Evolutionary conservation across 768 basidiomycete genomes (phyloP).

Genomic region (Pholiota molesta): DNA sequence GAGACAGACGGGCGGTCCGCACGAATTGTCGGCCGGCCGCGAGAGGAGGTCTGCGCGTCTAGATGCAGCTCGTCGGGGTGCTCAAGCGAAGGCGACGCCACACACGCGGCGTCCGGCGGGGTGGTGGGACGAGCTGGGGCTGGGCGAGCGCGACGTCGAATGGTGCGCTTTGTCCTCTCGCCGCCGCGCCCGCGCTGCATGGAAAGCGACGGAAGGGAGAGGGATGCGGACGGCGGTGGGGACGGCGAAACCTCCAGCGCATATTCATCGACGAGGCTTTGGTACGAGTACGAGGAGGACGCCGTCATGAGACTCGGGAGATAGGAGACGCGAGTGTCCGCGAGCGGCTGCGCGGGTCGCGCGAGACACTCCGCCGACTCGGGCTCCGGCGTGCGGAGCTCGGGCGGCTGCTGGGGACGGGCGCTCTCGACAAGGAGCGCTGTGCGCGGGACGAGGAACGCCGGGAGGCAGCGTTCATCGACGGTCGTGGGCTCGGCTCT

Average conservation of each 20-base stretch:
- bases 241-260: conserved; percentile 27
- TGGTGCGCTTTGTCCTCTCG: conserved; percentile 23
- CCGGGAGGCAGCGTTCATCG: conserved; percentile 39
- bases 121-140: conserved; percentile 50
- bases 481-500: conserved; percentile 28
- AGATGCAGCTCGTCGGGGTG: conserved; percentile 31
- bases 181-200: conserved; percentile 37
- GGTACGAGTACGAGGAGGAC: conserved; percentile 7
- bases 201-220: conserved; percentile 20
- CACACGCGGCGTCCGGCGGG: conserved; percentile 36
- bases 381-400: conserved; percentile 36
- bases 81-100: conserved; percentile 24
- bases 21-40: conserved; percentile 2
- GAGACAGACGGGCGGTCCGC: neutral
- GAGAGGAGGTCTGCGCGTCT: conserved; percentile 18
- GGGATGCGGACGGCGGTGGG: conserved; percentile 22
- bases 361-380: conserved; percentile 42
- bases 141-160: conserved; percentile 46
- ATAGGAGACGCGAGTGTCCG: conserved; percentile 18
- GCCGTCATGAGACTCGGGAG: conserved; percentile 8
- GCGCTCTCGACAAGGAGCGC: conserved; percentile 55
- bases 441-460: conserved; percentile 43
- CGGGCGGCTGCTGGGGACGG: conserved; percentile 39
- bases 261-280: conserved; percentile 23
- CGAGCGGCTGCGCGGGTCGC: conserved; percentile 31